These are phyloP conservation scores for Aspergillus fumigatiaffinis DNA, from an alignment of 2,329 filamentous ascomycete genomes.

Conservation along the genomic window DNA sequence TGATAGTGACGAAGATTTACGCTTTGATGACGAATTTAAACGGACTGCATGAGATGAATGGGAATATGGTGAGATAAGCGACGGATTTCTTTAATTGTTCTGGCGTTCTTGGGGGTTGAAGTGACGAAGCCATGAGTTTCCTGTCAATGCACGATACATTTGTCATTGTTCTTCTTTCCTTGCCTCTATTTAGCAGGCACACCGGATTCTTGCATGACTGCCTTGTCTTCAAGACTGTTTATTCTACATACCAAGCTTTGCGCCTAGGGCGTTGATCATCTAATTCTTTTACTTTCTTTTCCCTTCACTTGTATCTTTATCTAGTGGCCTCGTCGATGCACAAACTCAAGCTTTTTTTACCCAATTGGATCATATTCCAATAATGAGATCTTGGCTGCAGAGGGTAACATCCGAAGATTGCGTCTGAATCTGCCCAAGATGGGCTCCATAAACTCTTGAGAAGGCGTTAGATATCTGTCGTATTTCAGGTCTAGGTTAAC, in stretches of 20 bases:
- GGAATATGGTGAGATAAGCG: background rate
- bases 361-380: background rate
- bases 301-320: background rate
- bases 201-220: background rate
- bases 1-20: background rate
- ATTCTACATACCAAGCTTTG: conserved; percentile 16
- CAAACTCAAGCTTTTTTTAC: background rate
- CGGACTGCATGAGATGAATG: background rate
- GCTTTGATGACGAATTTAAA: background rate
- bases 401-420: background rate
- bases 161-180: background rate
- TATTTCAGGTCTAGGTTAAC: conserved; percentile 48
- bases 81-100: conserved; percentile 1
- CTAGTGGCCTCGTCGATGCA: background rate
- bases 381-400: background rate
- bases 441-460: background rate
- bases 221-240: conserved; percentile 7
- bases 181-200: conserved; percentile 1
- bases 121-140: conserved; percentile 1
- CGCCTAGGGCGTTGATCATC: conserved; percentile 9
- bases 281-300: background rate
- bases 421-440: background rate
- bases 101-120: background rate
- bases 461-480: background rate
- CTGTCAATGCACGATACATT: background rate